Evolutionary conservation across 2,329 filamentous ascomycete genomes (phyloP).

Genomic region (Calonectria crousiana): DNA sequence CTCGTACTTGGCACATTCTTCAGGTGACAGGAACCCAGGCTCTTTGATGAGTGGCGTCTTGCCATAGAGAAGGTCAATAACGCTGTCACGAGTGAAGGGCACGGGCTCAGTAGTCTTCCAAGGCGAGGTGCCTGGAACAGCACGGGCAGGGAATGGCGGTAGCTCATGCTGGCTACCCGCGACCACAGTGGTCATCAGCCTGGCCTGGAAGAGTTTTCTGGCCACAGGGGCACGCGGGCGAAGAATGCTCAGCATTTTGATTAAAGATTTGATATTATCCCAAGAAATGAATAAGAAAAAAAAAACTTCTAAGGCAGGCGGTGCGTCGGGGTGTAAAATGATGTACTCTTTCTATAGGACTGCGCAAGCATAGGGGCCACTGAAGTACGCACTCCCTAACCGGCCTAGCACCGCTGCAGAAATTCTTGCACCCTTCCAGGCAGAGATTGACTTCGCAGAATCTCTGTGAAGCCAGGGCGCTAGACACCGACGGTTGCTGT

Average conservation of each 20-base stretch:
- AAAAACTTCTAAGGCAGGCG: not conserved
- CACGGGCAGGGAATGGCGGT: not conserved
- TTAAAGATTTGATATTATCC: not conserved
- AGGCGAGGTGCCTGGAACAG: not conserved
- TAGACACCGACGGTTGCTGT: not conserved
- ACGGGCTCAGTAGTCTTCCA: not conserved
- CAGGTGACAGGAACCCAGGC: not conserved
- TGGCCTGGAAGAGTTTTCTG: not conserved
- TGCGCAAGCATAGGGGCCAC: not conserved
- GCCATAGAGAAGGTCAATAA: not conserved
- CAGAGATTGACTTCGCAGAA: not conserved
- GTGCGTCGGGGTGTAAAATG: not conserved
- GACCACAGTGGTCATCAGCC: not conserved
- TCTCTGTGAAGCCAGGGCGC: not conserved
- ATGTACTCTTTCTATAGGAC: not conserved
- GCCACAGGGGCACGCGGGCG: not conserved
- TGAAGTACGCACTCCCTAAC: not conserved
- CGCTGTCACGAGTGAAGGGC: not conserved
- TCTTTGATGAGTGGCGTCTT: conserved; percentile 2
- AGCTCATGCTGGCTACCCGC: not conserved
- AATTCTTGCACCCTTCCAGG: not conserved
- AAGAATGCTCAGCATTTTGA: not conserved
- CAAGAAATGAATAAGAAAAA: not conserved
- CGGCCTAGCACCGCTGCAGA: not conserved
- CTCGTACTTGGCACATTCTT: not conserved